These are phyloP conservation scores for Geranium incanum DNA, from an alignment of 441 rosid genomes.

Conservation along the genomic window DNA sequence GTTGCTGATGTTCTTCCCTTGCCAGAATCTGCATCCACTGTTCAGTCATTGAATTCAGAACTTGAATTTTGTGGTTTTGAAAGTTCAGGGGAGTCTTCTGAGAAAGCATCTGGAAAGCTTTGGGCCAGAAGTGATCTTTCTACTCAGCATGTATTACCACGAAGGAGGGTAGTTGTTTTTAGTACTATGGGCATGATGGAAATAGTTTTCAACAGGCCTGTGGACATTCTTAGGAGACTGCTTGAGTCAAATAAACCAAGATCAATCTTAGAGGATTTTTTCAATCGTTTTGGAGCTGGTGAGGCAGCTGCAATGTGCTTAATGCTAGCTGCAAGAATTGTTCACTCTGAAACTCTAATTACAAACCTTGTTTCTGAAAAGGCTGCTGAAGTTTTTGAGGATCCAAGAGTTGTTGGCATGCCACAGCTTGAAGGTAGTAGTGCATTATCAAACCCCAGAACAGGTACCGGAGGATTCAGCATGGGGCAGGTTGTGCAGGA, in stretches of 20 bases:
- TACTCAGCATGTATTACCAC: slow-evolving; percentile 81
- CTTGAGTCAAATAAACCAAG: slow-evolving; percentile 78
- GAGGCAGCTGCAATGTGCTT: slow-evolving; percentile 99
- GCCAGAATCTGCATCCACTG: slow-evolving; percentile 68
- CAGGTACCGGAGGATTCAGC: slow-evolving; percentile 85
- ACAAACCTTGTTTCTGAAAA: slow-evolving; percentile 71
- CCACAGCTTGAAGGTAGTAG: slow-evolving; percentile 85
- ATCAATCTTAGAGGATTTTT: slow-evolving; percentile 80
- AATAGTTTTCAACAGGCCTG: slow-evolving; percentile 86
- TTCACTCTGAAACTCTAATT: slow-evolving; percentile 66
- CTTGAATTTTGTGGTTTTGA: slow-evolving; percentile 71
- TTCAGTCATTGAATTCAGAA: slow-evolving; percentile 77
- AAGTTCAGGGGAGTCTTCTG: slow-evolving; percentile 59
- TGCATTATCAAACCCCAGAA: slow-evolving; percentile 68
- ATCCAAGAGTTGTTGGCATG: slow-evolving; percentile 90
- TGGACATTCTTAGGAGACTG: slow-evolving; percentile 84
- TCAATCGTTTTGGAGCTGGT: slow-evolving; percentile 87
- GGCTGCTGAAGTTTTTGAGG: slow-evolving; percentile 97
- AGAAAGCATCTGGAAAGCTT: slow-evolving; percentile 72
- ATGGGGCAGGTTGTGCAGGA: slow-evolving; percentile 99
- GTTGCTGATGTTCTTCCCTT: slow-evolving; percentile 83
- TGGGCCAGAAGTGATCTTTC: slow-evolving; percentile 97
- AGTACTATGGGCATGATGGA: slow-evolving; percentile 98
- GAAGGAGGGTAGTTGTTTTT: slow-evolving; percentile 75
- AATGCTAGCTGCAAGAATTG: slow-evolving; percentile 83